These are phyloP conservation scores for Holtermannia corniformis DNA, from an alignment of 768 basidiomycete species.

Conservation along the genomic window DNA sequence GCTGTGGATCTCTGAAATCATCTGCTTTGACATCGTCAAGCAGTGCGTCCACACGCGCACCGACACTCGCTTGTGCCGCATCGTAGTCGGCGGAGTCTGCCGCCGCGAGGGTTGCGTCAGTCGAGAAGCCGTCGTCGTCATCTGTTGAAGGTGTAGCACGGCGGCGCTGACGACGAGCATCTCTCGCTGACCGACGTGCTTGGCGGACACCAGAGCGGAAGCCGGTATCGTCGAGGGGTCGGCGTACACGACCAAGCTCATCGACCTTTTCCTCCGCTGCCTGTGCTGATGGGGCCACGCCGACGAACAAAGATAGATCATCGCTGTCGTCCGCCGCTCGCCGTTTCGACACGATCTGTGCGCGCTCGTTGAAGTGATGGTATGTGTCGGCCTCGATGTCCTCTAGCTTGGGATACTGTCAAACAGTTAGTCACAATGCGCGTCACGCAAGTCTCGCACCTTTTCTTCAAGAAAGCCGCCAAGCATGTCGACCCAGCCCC, in stretches of 20 bases:
- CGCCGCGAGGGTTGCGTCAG: conserved; percentile 62
- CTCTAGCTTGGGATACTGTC: conserved; percentile 42
- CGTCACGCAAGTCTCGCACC: conserved; percentile 19
- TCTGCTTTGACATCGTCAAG: conserved; percentile 72
- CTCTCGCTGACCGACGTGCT: conserved; percentile 56
- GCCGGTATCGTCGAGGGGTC: conserved; percentile 40
- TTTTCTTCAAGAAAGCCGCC: conserved; percentile 46
- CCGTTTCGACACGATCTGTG: conserved; percentile 58
- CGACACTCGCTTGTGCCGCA: conserved; percentile 53
- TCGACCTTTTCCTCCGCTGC: conserved; percentile 48
- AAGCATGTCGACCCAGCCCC: conserved; percentile 43
- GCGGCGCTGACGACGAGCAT: conserved; percentile 46
- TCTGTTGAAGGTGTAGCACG: conserved; percentile 20
- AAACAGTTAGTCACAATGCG: conserved; percentile 6
- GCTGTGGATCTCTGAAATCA: conserved; percentile 71
- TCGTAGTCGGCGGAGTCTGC: conserved; percentile 62
- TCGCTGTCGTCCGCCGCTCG: conserved; percentile 68
- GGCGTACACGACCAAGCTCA: conserved; percentile 53
- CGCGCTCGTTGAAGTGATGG: conserved; percentile 63
- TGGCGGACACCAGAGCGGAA: conserved; percentile 47
- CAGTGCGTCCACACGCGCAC: conserved; percentile 50
- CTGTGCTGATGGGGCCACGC: conserved; percentile 43
- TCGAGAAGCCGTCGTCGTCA: conserved; percentile 71
- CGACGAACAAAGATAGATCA: conserved; percentile 63
- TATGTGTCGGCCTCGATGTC: conserved; percentile 46